Percentiles rank a stretch among this genome's conserved stretches.
phyloP scores from a whole-genome alignment of 2,329 filamentous ascomycete species.

The Penicillium sp. region DNA sequence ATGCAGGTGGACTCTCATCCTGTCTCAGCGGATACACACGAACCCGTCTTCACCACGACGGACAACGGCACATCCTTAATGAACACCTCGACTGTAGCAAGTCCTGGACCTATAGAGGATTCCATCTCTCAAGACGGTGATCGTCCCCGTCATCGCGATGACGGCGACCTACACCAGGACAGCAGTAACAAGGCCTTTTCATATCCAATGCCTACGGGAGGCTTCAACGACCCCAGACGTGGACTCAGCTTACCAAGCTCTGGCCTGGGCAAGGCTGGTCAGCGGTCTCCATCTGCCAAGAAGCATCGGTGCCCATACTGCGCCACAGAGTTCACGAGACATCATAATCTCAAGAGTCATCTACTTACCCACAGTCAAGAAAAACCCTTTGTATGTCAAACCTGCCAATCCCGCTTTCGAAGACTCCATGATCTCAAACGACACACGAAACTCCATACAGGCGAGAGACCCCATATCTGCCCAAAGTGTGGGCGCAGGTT shows the following conservation, averaged over 20 bases:
- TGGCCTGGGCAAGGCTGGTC: conserved; percentile 60
- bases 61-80: conserved; percentile 58
- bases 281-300: conserved; percentile 76
- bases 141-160: conserved; percentile 42
- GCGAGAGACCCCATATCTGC: conserved; percentile 93
- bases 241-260: conserved; percentile 64
- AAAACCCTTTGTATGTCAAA: conserved; percentile 92
- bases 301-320: conserved; percentile 98
- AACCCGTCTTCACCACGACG: conserved; percentile 52
- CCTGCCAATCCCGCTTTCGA: conserved; percentile 91
- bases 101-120: conserved; percentile 53
- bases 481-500: conserved; percentile 94
- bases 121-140: conserved; percentile 49
- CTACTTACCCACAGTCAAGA: conserved; percentile 97
- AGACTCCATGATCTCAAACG: conserved; percentile 93
- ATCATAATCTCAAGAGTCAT: conserved; percentile 97
- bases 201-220: conserved; percentile 64
- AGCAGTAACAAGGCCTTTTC: conserved; percentile 62
- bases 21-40: conserved; percentile 56
- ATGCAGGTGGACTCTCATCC: conserved; percentile 55
- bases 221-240: conserved; percentile 57
- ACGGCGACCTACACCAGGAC: conserved; percentile 45
- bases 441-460: conserved; percentile 94
- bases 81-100: conserved; percentile 55
- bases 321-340: conserved; percentile 93